Evolutionary conservation across 2,329 filamentous ascomycete genomes (phyloP).

Genomic region (Didymella glomerata): DNA sequence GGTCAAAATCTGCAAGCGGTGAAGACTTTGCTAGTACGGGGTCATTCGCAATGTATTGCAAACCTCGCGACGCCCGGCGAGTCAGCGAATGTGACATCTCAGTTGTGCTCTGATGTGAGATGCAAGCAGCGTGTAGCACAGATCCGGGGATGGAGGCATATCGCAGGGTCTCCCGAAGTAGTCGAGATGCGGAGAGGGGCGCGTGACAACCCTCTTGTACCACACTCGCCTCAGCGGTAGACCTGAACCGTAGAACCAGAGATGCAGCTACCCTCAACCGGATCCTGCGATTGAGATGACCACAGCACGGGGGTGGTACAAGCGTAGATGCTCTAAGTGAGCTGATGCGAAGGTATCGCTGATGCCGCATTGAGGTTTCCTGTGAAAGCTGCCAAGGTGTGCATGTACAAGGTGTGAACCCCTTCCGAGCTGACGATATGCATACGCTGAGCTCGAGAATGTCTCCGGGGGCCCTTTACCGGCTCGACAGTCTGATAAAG

Average conservation of each 20-base stretch:
- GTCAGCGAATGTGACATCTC: not conserved
- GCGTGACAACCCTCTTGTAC: constrained; percentile 15
- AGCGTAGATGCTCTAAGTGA: not conserved
- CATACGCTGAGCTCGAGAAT: not conserved
- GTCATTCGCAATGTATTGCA: constrained; percentile 1
- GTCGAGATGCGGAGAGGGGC: constrained; percentile 14
- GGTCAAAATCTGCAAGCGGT: constrained; percentile 24
- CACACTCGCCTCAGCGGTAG: constrained; percentile 6
- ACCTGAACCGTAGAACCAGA: constrained; percentile 1
- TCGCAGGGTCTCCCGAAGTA: constrained; percentile 4
- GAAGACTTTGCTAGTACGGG: constrained; percentile 22
- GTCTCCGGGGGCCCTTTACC: not conserved
- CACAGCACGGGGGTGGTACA: constrained; percentile 5
- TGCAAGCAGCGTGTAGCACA: constrained; percentile 20
- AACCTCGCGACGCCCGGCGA: constrained; percentile 12
- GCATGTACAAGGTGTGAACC: not conserved
- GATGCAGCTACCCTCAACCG: constrained; percentile 1
- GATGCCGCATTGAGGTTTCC: not conserved
- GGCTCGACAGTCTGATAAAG: not conserved
- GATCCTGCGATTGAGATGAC: not conserved
- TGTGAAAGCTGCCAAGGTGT: not conserved
- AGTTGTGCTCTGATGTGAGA: constrained; percentile 13
- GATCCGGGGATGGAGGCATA: constrained; percentile 14
- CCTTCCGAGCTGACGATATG: not conserved
- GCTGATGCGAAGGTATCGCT: not conserved